Base-by-base conservation (phyloP, 805 yeast genomes). In the Wickerhamiella lipophila region DNA sequence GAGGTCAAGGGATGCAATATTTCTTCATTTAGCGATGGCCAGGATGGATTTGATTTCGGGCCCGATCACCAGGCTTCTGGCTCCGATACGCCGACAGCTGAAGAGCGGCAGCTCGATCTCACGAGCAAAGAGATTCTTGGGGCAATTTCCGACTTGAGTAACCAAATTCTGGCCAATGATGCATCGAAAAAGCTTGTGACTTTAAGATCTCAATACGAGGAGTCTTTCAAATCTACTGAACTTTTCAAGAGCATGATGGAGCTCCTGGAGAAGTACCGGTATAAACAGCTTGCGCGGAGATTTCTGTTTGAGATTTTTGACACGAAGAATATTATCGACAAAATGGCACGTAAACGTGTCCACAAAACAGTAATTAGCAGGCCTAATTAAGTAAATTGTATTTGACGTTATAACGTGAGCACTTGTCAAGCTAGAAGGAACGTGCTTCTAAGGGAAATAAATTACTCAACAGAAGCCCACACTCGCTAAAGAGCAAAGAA, bases 241-340 rank as follows among this genome's bases (percentile, higher is more conserved):
- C 63, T 83, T 46, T 77, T 83, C 59, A 68, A 60, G 61, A 72
- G 70, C 58, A 77, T 68, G 46, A 68, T 69, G 64, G 70, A 65
- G 49, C 71, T 68, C 57, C 71, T 71, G 71, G 82, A 70, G 55
- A 68, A 62, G 60, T 86, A 65, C 69, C 73, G 71, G 43, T 83
- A 77, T 62, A 75, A 79, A 54, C 77, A 75, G 47, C 75, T 76
- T 3, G 77, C 76, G 16, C 67, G 94, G 32, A 71, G 76, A 53
- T 81, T 78, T 58, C 66, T 86, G 13, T 73, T 80, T 56, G 88
- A 79, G 39, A 65, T 82, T 47, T 76, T 83, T 54, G 74, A 76
- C 48, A 73, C 52, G 19, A 44, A 42, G n/a, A 30, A 26, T 12
- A 49, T 55, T 36, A 27, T 57, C 6, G 59, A 57, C 44, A 45